phyloP scores from a whole-genome alignment of 1,284 basidiomycete species.

The Austropuccinia psidii region DNA sequence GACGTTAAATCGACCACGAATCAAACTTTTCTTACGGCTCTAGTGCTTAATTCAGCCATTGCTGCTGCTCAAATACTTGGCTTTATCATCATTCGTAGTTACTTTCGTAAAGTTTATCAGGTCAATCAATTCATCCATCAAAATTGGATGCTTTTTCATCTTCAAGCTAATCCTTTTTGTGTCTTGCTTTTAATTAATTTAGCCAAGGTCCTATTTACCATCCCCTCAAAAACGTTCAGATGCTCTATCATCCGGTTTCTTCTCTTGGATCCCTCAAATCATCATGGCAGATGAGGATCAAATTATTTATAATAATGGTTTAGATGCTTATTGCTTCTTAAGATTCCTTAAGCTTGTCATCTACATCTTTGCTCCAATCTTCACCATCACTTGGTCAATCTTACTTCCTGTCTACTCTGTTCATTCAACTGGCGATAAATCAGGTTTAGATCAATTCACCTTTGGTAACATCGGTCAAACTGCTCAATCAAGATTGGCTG shows the following conservation, averaged over 20 bases:
- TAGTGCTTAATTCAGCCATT: slow-evolving; percentile 46
- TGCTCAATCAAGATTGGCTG: slow-evolving; percentile 60
- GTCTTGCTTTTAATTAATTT: background rate
- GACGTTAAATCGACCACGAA: slow-evolving; percentile 40
- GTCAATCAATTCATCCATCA: slow-evolving; percentile 41
- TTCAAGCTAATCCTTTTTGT: slow-evolving; percentile 44
- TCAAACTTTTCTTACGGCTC: slow-evolving; percentile 45
- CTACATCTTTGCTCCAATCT: slow-evolving; percentile 45
- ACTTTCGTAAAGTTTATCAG: slow-evolving; percentile 48
- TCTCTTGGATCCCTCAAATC: slow-evolving; percentile 49
- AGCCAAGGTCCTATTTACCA: slow-evolving; percentile 28
- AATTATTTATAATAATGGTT: slow-evolving; percentile 59
- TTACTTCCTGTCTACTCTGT: slow-evolving; percentile 58
- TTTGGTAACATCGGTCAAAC: slow-evolving; percentile 65
- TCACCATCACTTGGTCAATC: slow-evolving; percentile 46
- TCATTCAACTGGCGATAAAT: slow-evolving; percentile 51
- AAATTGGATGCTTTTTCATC: slow-evolving; percentile 28
- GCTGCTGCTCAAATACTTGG: slow-evolving; percentile 44
- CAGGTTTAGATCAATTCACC: slow-evolving; percentile 65
- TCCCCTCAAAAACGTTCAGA: slow-evolving; percentile 43
- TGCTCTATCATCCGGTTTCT: slow-evolving; percentile 46
- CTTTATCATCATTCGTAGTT: slow-evolving; percentile 48
- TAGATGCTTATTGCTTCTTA: slow-evolving; percentile 90
- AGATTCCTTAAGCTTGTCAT: slow-evolving; percentile 68
- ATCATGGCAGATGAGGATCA: slow-evolving; percentile 45